Conservation (phyloP, 352 stramenopile species). For the Achlya hypogyna region DNA sequence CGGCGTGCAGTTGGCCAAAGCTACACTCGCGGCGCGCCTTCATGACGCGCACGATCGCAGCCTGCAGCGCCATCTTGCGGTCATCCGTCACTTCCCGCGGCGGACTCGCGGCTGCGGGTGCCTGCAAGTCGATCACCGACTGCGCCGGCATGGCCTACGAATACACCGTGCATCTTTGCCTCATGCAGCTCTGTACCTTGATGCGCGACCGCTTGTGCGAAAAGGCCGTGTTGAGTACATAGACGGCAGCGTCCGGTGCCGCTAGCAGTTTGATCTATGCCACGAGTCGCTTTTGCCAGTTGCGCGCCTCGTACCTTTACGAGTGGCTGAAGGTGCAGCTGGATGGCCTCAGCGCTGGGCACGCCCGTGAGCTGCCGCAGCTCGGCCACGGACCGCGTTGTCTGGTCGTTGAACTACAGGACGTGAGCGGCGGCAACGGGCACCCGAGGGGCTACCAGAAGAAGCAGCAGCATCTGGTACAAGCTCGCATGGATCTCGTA, state of each 20-base stretch:
- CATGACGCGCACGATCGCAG: slow-evolving; percentile 70
- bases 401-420: slow-evolving; percentile 51
- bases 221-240: slow-evolving; percentile 39
- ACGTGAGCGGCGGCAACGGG: background rate
- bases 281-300: background rate
- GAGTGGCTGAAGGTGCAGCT: slow-evolving; percentile 57
- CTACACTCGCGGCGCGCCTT: slow-evolving; percentile 73
- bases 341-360: slow-evolving; percentile 35
- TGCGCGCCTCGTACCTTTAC: slow-evolving; percentile 41
- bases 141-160: slow-evolving; percentile 1
- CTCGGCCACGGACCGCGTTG: slow-evolving; percentile 22
- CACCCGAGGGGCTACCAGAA: slow-evolving; percentile 38
- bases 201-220: slow-evolving; percentile 12
- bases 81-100: slow-evolving; percentile 77
- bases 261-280: slow-evolving; percentile 36
- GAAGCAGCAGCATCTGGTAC: slow-evolving; percentile 73
- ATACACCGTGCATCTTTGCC: background rate
- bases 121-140: background rate
- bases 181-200: slow-evolving; percentile 1
- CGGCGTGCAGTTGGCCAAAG: slow-evolving; percentile 45
- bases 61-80: slow-evolving; percentile 80
- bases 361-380: slow-evolving; percentile 49
- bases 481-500: slow-evolving; percentile 80
- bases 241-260: slow-evolving; percentile 24
- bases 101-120: slow-evolving; percentile 13